A percentile compares a stretch with the other conserved stretches of the same genome.
Evolutionary conservation across 2,329 filamentous ascomycete species (phyloP).

Genomic region (Cladophialophora psammophila): DNA sequence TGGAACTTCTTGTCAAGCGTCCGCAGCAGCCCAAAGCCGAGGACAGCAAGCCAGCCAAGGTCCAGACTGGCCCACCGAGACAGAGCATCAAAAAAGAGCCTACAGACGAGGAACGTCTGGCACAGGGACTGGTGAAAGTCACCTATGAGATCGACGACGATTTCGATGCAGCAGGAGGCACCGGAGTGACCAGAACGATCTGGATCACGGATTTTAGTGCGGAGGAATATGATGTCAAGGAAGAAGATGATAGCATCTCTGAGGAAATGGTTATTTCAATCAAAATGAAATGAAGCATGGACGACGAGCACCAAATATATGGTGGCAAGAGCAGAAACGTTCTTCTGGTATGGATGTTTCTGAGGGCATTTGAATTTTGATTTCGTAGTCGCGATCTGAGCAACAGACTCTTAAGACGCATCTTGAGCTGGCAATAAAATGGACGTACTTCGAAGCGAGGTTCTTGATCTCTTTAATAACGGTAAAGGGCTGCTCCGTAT

Average conservation of each 20-base stretch:
- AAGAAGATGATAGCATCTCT: not conserved
- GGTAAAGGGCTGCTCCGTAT: not conserved
- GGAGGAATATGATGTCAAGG: conserved; percentile 19
- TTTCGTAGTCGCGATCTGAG: not conserved
- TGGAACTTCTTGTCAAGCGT: conserved; percentile 31
- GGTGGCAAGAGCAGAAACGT: not conserved
- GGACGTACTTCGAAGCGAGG: not conserved
- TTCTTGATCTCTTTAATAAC: not conserved
- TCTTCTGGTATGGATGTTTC: not conserved
- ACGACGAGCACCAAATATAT: not conserved
- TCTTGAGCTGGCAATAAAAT: not conserved
- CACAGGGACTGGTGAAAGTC: conserved; percentile 22
- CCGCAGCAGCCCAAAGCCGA: not conserved
- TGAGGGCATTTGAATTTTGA: not conserved
- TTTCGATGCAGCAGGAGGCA: conserved; percentile 26
- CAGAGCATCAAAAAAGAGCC: conserved; percentile 11
- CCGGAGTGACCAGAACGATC: conserved; percentile 3
- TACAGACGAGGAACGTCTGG: conserved; percentile 13
- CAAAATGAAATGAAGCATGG: not conserved
- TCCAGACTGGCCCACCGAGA: conserved; percentile 1
- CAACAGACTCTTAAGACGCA: not conserved
- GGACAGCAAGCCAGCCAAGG: conserved; percentile 10
- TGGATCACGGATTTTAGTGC: conserved; percentile 30
- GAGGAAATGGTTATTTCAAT: conserved; percentile 1
- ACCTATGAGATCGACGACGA: conserved; percentile 34